Evolutionary conservation across 2,329 filamentous ascomycete genomes (phyloP).

Genomic region (Ophiosphaerella korrae): DNA sequence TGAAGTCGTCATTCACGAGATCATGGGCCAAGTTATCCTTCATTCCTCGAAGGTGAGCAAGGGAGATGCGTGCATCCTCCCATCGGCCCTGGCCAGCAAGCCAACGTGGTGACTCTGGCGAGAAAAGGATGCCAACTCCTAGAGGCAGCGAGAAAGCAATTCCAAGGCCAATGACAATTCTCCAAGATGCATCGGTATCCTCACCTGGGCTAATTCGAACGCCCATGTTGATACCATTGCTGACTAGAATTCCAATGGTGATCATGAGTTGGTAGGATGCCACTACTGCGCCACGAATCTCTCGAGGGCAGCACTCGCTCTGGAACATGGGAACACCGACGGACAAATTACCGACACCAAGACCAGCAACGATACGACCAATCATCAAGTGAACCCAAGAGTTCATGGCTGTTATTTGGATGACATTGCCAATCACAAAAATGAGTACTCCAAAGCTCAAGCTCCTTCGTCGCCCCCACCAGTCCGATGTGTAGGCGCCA

Average conservation of each 20-base stretch:
- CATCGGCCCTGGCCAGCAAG: slow-evolving; percentile 56
- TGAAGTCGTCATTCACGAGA: slow-evolving; percentile 58
- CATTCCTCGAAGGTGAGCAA: slow-evolving; percentile 60
- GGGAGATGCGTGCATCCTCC: slow-evolving; percentile 56
- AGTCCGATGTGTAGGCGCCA: slow-evolving; percentile 58
- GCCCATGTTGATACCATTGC: slow-evolving; percentile 46
- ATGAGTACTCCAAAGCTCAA: slow-evolving; percentile 56
- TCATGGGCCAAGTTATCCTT: slow-evolving; percentile 53
- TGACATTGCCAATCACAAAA: slow-evolving; percentile 50
- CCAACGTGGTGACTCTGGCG: slow-evolving; percentile 45
- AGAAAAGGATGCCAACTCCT: slow-evolving; percentile 37
- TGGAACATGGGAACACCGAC: slow-evolving; percentile 72
- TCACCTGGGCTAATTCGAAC: slow-evolving; percentile 48
- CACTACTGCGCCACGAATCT: slow-evolving; percentile 69
- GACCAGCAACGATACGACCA: slow-evolving; percentile 50
- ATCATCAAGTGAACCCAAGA: slow-evolving; percentile 56
- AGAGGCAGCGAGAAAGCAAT: slow-evolving; percentile 39
- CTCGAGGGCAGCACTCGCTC: slow-evolving; percentile 65
- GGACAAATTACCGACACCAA: slow-evolving; percentile 52
- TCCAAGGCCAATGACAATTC: slow-evolving; percentile 42
- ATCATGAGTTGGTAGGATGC: slow-evolving; percentile 54
- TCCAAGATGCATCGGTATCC: slow-evolving; percentile 43
- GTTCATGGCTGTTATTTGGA: slow-evolving; percentile 49
- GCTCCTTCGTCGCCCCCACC: slow-evolving; percentile 53
- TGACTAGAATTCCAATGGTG: slow-evolving; percentile 49